These are phyloP conservation scores for Myxozyma geophila DNA, from an alignment of 805 yeast species.

Conservation along the genomic window DNA sequence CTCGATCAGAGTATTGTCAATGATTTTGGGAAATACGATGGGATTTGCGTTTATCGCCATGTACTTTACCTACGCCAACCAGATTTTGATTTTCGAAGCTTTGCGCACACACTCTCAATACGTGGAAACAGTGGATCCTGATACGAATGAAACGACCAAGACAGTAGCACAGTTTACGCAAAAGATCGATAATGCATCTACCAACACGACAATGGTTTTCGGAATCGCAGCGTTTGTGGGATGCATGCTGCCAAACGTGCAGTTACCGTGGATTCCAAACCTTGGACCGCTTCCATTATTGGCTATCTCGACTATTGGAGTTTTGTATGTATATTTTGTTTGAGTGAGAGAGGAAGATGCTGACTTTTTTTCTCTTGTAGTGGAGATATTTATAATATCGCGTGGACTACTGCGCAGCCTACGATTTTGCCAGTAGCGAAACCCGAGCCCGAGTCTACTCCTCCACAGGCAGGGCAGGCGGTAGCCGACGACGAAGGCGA, in stretches of 20 bases:
- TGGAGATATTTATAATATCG: neutral
- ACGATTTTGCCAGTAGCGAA: neutral
- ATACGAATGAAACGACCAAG: constrained; percentile 11
- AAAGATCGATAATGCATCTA: constrained; percentile 16
- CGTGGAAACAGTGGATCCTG: constrained; percentile 10
- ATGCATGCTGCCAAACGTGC: constrained; percentile 21
- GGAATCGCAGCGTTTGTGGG: constrained; percentile 28
- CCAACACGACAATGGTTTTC: constrained; percentile 23
- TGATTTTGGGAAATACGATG: constrained; percentile 20
- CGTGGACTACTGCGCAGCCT: neutral
- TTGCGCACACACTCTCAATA: neutral
- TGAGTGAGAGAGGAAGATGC: neutral
- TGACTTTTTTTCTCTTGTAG: neutral
- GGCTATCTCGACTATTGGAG: constrained; percentile 25
- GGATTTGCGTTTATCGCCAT: constrained; percentile 14
- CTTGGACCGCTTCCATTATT: constrained; percentile 28
- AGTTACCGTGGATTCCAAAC: constrained; percentile 18
- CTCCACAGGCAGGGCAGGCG: neutral
- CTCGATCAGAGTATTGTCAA: constrained; percentile 19
- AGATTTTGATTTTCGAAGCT: constrained; percentile 20
- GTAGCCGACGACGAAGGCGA: neutral
- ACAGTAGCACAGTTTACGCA: neutral
- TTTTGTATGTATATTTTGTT: constrained; percentile 10
- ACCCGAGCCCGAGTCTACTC: neutral
- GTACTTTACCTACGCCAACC: constrained; percentile 22